Base-by-base conservation (phyloP, 129 eudicot genomes). In the Artemisia annua region DNA sequence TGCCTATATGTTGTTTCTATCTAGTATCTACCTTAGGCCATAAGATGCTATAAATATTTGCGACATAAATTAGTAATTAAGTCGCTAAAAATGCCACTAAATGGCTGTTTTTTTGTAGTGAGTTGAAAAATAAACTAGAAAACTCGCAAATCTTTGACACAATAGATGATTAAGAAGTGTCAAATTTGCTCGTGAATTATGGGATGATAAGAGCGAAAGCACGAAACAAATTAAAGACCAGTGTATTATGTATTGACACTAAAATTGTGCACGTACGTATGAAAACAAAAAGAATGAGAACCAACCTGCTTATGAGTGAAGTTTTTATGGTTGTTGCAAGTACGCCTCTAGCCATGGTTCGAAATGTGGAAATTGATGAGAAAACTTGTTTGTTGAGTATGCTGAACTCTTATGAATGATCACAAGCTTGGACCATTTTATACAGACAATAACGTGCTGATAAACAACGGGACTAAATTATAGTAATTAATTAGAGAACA, bases 331-430 rank as follows among this genome's bases (percentile, higher is more conserved):
- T 63, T 17, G 19, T 68, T 60, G 84, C 71, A 49, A 68, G 59
- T 22, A 52, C 71, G 48, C 67, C 76, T 69, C 11, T 68, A 24
- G 80, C 56, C 84, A 74, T 80, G 72, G 44, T 13, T 59, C 12
- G 10, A 24, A 64, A 51, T 5, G 53, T 11, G 5, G 55, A 51
- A 53, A 70, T 22, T 16, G 48, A 61, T 19, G 70, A 69, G 20
- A 43, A 70, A 63, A 51, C 65, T 69, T 50, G 35, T 55, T 16
- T 51, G 56, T 61, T 18, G 76, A 61, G 79, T 48, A 32, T 26
- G 46, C 48, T 4, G 26, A 48, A 66, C 7, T 73, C 20, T 69
- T 70, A 60, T 43, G 71, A 20, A 20, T 20, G 66, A 75, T 75
- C 2, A 26, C 44, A 67, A 14, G 46, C 26, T 43, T 20, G 35